Conservation (phyloP, 2,329 filamentous ascomycete genomes). For the Aspergillus amoenus region DNA sequence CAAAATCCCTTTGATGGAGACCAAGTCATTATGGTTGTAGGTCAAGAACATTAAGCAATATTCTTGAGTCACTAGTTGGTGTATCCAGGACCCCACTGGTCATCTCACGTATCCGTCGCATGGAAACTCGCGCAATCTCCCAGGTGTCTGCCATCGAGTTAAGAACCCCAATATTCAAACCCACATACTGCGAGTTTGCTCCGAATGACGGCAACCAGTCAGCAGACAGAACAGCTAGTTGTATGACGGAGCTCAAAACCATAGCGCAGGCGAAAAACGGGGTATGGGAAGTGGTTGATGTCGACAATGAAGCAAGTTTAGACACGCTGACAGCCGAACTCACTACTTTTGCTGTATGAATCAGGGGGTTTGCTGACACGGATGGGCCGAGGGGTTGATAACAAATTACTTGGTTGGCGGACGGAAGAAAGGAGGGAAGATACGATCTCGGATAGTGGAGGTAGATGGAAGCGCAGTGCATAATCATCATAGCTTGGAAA, state of each 20-base stretch:
- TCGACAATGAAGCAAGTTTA: conserved; percentile 1
- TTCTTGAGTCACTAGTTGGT: too few relatives aligned
- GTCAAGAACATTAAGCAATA: too few relatives aligned
- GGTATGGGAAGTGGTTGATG: background rate
- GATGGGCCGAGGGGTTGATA: background rate
- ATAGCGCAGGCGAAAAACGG: conserved; percentile 11
- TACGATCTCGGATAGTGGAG: conserved; percentile 9
- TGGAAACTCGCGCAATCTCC: background rate
- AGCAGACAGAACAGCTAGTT: conserved; percentile 1
- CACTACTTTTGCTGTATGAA: background rate
- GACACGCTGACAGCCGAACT: background rate
- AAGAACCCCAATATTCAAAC: conserved; percentile 7
- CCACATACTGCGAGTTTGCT: background rate
- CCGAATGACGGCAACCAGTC: background rate
- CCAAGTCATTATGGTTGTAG: too few relatives aligned
- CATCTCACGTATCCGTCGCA: too few relatives aligned
- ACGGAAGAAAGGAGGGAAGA: conserved; percentile 4
- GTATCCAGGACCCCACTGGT: too few relatives aligned
- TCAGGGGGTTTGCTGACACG: background rate
- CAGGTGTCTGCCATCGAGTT: conserved; percentile 5
- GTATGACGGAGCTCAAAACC: conserved; percentile 9
- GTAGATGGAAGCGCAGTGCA: conserved; percentile 12
- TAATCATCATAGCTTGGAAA: conserved; percentile 8
- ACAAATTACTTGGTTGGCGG: conserved; percentile 1
- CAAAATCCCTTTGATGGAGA: too few relatives aligned